Conservation (phyloP, 805 yeast species). For the Ogataea methanolica region DNA sequence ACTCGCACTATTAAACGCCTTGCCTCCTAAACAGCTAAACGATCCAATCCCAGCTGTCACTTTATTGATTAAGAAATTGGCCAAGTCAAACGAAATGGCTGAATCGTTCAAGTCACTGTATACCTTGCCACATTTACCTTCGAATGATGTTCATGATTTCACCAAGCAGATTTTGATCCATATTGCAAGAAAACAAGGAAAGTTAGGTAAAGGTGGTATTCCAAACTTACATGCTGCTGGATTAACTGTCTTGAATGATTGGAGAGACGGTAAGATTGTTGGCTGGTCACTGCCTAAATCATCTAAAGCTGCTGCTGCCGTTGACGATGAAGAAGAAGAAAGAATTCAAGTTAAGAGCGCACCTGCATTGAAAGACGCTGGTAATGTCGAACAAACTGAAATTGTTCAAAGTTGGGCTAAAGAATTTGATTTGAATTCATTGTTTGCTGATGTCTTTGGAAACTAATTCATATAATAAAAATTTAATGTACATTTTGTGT, state of each 20-base stretch:
- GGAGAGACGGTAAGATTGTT: conserved; percentile 93
- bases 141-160: conserved; percentile 66
- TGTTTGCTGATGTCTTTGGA: conserved; percentile 46
- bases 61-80: conserved; percentile 67
- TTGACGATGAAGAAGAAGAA: conserved; percentile 34
- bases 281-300: conserved; percentile 82
- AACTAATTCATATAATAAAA: background rate
- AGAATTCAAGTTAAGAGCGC: conserved; percentile 23
- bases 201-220: conserved; percentile 88
- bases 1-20: conserved; percentile 78
- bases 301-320: conserved; percentile 34
- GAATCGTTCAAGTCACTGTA: conserved; percentile 70
- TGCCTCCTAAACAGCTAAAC: conserved; percentile 78
- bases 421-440: conserved; percentile 87
- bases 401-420: conserved; percentile 89
- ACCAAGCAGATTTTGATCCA: conserved; percentile 85
- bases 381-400: conserved; percentile 58
- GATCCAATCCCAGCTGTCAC: conserved; percentile 85
- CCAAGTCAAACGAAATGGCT: conserved; percentile 73
- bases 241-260: conserved; percentile 75
- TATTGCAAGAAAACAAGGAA: conserved; percentile 87
- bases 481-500: background rate
- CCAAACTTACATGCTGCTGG: conserved; percentile 90
- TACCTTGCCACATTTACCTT: conserved; percentile 75
- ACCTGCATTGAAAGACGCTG: conserved; percentile 35